Evolutionary conservation across 2,329 filamentous ascomycete genomes (phyloP).

Genomic region (Xylaria sp.): DNA sequence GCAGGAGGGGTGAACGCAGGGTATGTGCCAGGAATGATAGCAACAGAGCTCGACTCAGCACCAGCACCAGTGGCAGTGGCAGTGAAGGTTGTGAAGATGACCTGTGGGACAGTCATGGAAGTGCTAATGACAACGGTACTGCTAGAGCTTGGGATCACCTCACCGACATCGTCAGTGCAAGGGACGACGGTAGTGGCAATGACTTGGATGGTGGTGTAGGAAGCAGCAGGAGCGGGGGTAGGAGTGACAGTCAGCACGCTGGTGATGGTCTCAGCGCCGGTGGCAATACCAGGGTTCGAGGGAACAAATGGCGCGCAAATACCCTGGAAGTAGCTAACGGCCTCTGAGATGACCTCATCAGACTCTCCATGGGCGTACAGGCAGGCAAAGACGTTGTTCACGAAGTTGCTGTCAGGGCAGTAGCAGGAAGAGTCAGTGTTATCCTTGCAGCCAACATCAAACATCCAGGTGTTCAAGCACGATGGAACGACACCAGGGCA

Average conservation of each 20-base stretch:
- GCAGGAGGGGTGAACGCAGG: conserved; percentile 46
- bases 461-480: conserved; percentile 93
- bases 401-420: conserved; percentile 82
- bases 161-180: conserved; percentile 58
- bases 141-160: conserved; percentile 61
- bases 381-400: conserved; percentile 82
- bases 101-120: conserved; percentile 57
- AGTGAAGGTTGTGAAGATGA: conserved; percentile 51
- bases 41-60: conserved; percentile 53
- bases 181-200: conserved; percentile 63
- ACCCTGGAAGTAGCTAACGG: conserved; percentile 86
- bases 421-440: conserved; percentile 88
- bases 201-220: conserved; percentile 60
- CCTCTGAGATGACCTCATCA: conserved; percentile 72
- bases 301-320: conserved; percentile 82
- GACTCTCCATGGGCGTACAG: conserved; percentile 78
- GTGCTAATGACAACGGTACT: conserved; percentile 59
- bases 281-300: conserved; percentile 86
- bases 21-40: conserved; percentile 54
- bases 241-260: conserved; percentile 66
- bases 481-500: conserved; percentile 81
- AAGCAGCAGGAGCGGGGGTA: conserved; percentile 54
- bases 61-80: conserved; percentile 39
- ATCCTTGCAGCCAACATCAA: conserved; percentile 76
- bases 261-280: conserved; percentile 72